phyloP scores from a whole-genome alignment of 352 stramenopile species.

The Pythium aquatile region DNA sequence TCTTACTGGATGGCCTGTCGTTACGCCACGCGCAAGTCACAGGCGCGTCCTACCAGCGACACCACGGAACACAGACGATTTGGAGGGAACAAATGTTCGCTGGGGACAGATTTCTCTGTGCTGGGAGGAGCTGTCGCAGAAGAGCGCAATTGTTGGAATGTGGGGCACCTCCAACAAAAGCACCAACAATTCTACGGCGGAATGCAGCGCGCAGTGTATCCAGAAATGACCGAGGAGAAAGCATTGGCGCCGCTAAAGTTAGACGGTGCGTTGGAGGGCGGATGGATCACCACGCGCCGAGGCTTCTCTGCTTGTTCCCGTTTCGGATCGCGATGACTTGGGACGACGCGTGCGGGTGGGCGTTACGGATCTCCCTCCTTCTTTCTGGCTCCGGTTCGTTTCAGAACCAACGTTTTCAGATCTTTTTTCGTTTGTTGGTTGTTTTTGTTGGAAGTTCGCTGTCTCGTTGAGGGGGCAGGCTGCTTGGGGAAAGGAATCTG shows the following conservation, averaged over 20 bases:
- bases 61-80: slow-evolving; percentile 25
- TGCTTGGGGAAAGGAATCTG: not conserved
- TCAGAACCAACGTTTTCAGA: not conserved
- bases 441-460: not conserved
- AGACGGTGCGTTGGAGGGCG: not conserved
- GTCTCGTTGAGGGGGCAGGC: too few relatives aligned
- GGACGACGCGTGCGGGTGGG: not conserved
- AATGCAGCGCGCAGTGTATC: not conserved
- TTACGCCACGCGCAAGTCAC: slow-evolving; percentile 8
- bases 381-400: not conserved
- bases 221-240: not conserved
- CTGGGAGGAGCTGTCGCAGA: slow-evolving; percentile 1
- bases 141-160: not conserved
- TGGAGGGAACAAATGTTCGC: slow-evolving; percentile 14
- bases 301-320: not conserved
- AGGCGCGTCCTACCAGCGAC: slow-evolving; percentile 23
- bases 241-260: not conserved
- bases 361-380: not conserved
- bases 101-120: slow-evolving; percentile 3
- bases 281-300: not conserved
- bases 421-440: not conserved
- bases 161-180: too few relatives aligned
- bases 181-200: too few relatives aligned
- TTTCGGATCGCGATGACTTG: not conserved
- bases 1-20: slow-evolving; percentile 11